Evolutionary conservation across 169 alveolate genomes (phyloP).

Genomic region (Babesia divergens): DNA sequence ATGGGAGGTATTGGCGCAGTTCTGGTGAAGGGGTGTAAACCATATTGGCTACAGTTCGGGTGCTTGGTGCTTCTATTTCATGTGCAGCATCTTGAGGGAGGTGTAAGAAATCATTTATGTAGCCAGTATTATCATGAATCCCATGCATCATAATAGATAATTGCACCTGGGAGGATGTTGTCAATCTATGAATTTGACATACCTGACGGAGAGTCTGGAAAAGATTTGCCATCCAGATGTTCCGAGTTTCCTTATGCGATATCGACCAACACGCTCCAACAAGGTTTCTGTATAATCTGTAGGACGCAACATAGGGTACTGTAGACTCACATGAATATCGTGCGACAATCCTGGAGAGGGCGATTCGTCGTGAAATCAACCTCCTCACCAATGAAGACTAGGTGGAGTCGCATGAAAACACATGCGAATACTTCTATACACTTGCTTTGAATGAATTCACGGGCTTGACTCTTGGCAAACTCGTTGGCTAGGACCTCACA

Average conservation of each 20-base stretch:
- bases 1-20: background rate
- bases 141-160: conserved; percentile 21
- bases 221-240: conserved; percentile 59
- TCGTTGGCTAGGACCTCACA: conserved; percentile 22
- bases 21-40: background rate
- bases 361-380: conserved; percentile 36
- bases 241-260: conserved; percentile 59
- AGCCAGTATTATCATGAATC: background rate
- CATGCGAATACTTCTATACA: conserved; percentile 58
- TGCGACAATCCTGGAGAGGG: conserved; percentile 33
- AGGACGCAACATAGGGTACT: background rate
- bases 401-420: conserved; percentile 47
- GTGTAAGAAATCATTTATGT: background rate
- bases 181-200: background rate
- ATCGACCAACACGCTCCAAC: conserved; percentile 68
- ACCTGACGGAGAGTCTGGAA: conserved; percentile 65
- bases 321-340: conserved; percentile 45
- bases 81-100: background rate
- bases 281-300: conserved; percentile 18
- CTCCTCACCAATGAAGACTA: conserved; percentile 38
- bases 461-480: conserved; percentile 23
- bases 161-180: conserved; percentile 2
- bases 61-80: background rate
- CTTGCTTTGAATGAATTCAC: conserved; percentile 41
- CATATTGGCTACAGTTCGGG: background rate